These are phyloP conservation scores for Trametes villosa DNA, from an alignment of 768 basidiomycete species.

Conservation along the genomic window DNA sequence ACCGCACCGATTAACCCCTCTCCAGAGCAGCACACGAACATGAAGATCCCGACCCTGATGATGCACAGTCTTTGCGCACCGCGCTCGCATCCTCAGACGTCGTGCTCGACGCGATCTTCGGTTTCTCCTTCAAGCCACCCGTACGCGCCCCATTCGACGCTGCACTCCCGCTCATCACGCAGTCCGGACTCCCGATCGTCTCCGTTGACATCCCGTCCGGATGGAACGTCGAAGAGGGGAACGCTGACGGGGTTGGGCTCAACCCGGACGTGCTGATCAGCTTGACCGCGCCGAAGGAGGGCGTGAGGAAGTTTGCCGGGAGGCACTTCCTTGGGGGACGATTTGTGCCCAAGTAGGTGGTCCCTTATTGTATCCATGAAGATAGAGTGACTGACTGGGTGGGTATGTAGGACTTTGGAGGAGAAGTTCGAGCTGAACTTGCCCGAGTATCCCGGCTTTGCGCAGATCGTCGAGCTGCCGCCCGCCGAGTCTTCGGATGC, in stretches of 20 bases:
- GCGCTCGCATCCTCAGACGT: conserved; percentile 71
- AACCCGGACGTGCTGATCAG: conserved; percentile 83
- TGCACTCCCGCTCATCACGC: conserved; percentile 67
- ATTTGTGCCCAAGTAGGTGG: conserved; percentile 83
- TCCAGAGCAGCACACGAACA: conserved; percentile 84
- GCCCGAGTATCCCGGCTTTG: conserved; percentile 75
- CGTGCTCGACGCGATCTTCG: conserved; percentile 95
- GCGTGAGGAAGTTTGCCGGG: conserved; percentile 76
- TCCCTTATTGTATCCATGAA: not conserved
- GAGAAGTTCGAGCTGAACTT: conserved; percentile 80
- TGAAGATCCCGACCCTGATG: conserved; percentile 80
- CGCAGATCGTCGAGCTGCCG: conserved; percentile 84
- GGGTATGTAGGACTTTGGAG: conserved; percentile 58
- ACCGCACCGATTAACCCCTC: not conserved
- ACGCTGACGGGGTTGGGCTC: conserved; percentile 57
- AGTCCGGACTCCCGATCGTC: conserved; percentile 78
- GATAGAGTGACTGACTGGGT: no score
- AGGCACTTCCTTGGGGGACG: conserved; percentile 93
- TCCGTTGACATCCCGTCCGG: conserved; percentile 97
- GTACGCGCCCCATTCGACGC: conserved; percentile 86
- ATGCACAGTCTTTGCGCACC: conserved; percentile 62
- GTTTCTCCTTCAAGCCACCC: conserved; percentile 95
- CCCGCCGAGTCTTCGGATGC: not conserved
- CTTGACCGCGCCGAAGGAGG: conserved; percentile 93
- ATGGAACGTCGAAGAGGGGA: conserved; percentile 91